phyloP scores from a whole-genome alignment of 2,329 filamentous ascomycete genomes.

The Lachnellula arida region DNA sequence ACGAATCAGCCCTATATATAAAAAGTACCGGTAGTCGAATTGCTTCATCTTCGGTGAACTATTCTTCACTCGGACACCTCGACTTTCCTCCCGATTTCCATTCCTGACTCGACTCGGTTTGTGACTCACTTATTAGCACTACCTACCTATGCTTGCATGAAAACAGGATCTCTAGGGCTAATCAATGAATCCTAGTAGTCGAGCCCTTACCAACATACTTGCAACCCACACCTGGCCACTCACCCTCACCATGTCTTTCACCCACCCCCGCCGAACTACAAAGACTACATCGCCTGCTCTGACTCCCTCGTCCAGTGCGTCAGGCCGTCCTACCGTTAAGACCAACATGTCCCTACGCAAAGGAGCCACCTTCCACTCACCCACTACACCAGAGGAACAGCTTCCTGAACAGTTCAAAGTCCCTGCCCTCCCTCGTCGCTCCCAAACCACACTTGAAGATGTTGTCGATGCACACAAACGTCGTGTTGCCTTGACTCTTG shows the following conservation, averaged over 20 bases:
- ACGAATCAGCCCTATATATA: constrained; percentile 27
- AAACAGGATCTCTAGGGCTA: constrained; percentile 22
- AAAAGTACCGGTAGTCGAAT: constrained; percentile 12
- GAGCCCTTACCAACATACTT: constrained; percentile 15
- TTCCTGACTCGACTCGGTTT: constrained; percentile 4
- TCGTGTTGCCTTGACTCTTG: constrained; percentile 62
- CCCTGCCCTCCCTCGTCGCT: constrained; percentile 53
- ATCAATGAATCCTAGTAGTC: constrained; percentile 23
- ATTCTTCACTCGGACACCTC: constrained; percentile 18
- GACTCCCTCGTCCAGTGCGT: constrained; percentile 41
- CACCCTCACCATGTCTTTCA: constrained; percentile 29
- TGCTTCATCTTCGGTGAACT: constrained; percentile 15
- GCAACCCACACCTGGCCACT: constrained; percentile 19
- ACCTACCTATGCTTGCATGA: constrained; percentile 16
- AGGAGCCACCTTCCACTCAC: constrained; percentile 58
- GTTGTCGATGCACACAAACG: constrained; percentile 65
- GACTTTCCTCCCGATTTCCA: constrained; percentile 12
- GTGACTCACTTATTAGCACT: constrained; percentile 26
- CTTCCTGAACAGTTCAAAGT: constrained; percentile 37
- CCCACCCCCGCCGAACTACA: constrained; percentile 33
- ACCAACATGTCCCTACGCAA: constrained; percentile 60
- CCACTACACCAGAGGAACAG: constrained; percentile 36
- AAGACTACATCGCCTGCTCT: constrained; percentile 36
- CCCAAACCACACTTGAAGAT: constrained; percentile 67
- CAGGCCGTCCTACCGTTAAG: constrained; percentile 44